phyloP scores from a whole-genome alignment of 257 asterid species.

The Oldenlandia corymbosa region DNA sequence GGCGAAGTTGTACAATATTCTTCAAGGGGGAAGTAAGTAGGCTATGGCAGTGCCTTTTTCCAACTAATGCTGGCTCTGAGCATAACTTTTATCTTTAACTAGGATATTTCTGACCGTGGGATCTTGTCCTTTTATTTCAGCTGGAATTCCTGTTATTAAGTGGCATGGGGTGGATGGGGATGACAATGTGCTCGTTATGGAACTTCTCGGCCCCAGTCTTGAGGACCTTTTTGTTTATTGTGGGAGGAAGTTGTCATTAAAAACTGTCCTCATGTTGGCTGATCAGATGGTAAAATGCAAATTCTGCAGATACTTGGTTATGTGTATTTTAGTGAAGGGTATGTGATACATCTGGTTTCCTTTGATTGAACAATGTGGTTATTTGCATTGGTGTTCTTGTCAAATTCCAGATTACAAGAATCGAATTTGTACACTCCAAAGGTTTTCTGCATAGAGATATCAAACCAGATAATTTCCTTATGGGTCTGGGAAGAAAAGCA shows the following conservation, averaged over 20 bases:
- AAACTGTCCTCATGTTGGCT: conserved; percentile 83
- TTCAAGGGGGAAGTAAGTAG: conserved; percentile 95
- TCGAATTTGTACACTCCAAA: conserved; percentile 43
- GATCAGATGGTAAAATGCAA: conserved; percentile 66
- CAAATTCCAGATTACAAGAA: conserved; percentile 30
- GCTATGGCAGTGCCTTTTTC: not conserved
- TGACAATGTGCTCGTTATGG: conserved; percentile 72
- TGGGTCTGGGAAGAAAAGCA: conserved; percentile 46
- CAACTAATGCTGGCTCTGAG: too few species aligned
- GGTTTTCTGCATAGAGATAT: conserved; percentile 41
- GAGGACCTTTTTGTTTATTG: conserved; percentile 87
- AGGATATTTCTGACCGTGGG: not conserved
- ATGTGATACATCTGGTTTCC: conserved; percentile 1
- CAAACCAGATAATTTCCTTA: conserved; percentile 47
- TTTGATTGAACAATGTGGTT: not conserved
- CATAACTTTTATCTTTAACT: not conserved
- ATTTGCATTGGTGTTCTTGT: not conserved
- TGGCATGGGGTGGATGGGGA: conserved; percentile 84
- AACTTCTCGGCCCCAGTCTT: conserved; percentile 81
- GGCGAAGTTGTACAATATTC: conserved; percentile 81
- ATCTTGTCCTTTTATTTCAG: conserved; percentile 26
- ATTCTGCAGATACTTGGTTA: not conserved
- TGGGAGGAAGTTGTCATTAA: conserved; percentile 62
- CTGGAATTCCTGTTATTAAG: conserved; percentile 70
- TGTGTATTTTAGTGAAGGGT: not conserved